phyloP scores from a whole-genome alignment of 129 eudicot genomes.

The Pseudognaphalium luteoalbum region DNA sequence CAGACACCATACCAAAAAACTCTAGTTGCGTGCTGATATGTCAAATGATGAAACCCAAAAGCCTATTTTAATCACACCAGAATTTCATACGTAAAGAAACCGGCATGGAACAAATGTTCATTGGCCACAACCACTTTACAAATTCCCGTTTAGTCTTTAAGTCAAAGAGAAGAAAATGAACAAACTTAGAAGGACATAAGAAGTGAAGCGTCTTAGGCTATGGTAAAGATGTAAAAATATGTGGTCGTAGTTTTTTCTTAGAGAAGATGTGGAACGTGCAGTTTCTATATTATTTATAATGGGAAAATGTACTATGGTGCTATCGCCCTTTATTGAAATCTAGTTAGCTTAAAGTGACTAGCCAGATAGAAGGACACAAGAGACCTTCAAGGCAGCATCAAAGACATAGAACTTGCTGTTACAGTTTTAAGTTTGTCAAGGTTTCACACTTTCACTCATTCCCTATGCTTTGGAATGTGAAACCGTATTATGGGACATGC shows the following conservation, averaged over 20 bases:
- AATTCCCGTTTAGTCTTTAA: background rate
- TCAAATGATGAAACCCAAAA: background rate
- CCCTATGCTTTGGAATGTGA: background rate
- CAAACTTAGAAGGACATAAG: no score
- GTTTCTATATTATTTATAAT: no score
- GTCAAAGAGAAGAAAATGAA: background rate
- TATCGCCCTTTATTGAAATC: no score
- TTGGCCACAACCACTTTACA: constrained; percentile 23
- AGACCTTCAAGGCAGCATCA: background rate
- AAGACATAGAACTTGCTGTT: background rate
- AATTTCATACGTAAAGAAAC: constrained; percentile 32
- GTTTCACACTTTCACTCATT: background rate
- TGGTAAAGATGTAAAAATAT: no score
- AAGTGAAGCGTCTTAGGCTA: no score
- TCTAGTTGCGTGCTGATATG: background rate
- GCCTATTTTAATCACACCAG: constrained; percentile 6
- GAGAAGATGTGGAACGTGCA: no score
- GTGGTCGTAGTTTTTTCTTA: no score
- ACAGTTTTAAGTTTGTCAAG: background rate
- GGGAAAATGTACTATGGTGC: no score
- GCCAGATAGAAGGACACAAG: no score
- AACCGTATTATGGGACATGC: background rate
- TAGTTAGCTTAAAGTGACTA: no score
- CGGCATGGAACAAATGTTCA: constrained; percentile 13
- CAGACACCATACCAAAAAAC: constrained; percentile 9